phyloP scores from a whole-genome alignment of 75 land plant genomes.

The Selaginella tamariscina region DNA sequence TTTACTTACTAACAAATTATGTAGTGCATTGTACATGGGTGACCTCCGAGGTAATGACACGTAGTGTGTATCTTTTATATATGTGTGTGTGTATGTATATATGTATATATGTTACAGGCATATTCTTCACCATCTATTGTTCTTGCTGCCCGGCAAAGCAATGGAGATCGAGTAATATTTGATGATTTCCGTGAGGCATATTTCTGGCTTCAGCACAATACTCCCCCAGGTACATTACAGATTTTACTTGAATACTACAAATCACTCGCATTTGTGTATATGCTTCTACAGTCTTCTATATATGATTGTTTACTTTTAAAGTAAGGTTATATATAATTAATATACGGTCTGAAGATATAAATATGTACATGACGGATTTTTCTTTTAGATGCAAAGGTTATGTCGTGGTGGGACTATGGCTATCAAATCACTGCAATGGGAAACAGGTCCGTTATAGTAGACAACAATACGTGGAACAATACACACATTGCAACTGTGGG shows the following conservation, averaged over 20 bases:
- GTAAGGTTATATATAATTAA: too few species aligned
- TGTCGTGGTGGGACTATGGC: constrained; percentile 99
- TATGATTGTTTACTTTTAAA: too few species aligned
- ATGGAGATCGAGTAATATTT: constrained; percentile 95
- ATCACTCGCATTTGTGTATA: too few species aligned
- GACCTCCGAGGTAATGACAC: constrained; percentile 97
- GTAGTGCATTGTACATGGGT: constrained; percentile 97
- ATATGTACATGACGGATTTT: too few species aligned
- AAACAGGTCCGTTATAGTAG: constrained; percentile 97
- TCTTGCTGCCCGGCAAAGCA: constrained; percentile 86
- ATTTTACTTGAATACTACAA: too few species aligned
- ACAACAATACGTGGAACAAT: constrained; percentile 99
- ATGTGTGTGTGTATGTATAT: too few species aligned
- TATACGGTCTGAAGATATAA: too few species aligned
- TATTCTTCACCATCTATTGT: constrained; percentile 99
- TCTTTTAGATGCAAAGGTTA: constrained; percentile 98
- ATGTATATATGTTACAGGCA: too few species aligned
- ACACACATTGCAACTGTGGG: constrained; percentile 99
- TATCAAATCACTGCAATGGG: constrained; percentile 99
- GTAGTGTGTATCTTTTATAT: too few species aligned
- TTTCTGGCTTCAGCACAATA: constrained; percentile 94
- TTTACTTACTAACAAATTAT: constrained; percentile 72
- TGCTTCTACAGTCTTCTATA: too few species aligned
- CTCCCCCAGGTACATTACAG: too few species aligned
- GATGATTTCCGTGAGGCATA: constrained; percentile 99